phyloP scores from a whole-genome alignment of 768 basidiomycete genomes.

The Xerocomus potaroensis region DNA sequence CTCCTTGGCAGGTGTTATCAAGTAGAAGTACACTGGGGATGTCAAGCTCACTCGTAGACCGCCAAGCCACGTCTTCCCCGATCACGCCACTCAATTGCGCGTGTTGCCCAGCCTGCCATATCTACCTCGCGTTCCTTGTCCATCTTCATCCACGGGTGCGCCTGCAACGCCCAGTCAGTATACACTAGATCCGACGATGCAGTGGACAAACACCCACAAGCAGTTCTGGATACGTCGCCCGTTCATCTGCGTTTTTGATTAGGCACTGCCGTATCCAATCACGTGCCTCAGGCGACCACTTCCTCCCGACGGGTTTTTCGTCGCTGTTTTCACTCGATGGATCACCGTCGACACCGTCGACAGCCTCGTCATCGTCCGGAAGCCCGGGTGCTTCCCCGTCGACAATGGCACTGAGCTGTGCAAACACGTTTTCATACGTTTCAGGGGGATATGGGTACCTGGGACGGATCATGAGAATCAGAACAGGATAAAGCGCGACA shows the following conservation, averaged over 20 bases:
- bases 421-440: constrained; percentile 96
- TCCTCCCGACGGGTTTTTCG: constrained; percentile 13
- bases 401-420: constrained; percentile 94
- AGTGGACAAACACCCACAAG: constrained; percentile 44
- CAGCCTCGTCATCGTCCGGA: constrained; percentile 48
- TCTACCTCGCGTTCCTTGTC: constrained; percentile 65
- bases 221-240: constrained; percentile 82
- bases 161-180: constrained; percentile 33
- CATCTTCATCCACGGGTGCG: constrained; percentile 73
- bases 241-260: constrained; percentile 68
- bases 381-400: constrained; percentile 89
- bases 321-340: constrained; percentile 12
- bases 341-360: constrained; percentile 12
- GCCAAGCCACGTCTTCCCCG: constrained; percentile 18
- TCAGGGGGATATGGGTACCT: constrained; percentile 95
- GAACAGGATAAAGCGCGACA: not conserved
- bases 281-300: constrained; percentile 47
- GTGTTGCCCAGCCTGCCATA: constrained; percentile 79
- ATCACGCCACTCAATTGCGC: constrained; percentile 41
- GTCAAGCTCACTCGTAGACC: constrained; percentile 23
- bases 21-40: not conserved
- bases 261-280: constrained; percentile 84
- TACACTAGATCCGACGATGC: not conserved
- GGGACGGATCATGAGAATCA: not conserved
- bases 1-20: constrained; percentile 17